Base-by-base conservation (phyloP, 2,329 filamentous ascomycete genomes). In the Calycina herbarum region DNA sequence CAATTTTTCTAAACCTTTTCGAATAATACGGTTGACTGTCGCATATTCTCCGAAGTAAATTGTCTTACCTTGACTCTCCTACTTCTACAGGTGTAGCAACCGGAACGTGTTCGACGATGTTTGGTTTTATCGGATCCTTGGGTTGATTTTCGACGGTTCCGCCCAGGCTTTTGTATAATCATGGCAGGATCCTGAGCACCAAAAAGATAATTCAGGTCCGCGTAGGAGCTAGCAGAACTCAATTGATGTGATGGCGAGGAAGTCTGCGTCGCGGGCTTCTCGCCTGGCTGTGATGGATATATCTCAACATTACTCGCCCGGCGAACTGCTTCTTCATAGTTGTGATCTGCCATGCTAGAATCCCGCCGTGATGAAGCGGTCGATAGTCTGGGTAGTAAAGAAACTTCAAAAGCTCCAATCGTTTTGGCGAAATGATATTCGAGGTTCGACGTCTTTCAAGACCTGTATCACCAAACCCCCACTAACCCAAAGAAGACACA, bases 31-130 rank as follows among this genome's bases (percentile, higher is more conserved):
- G 3, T 54, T 24, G 24, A 3, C 10, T 24, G 20, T 54, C 10
- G 10, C 13, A 54, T 5, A 27, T 27, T 54, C 13, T 27, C n/a
- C 6, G 20, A 24, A 27, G 20, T 24, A 24, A 24, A 29, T 20
- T 24, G n/a, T 27, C 48, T 27, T 80, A 88, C 87, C 83, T 90
- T 98, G 61, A 98, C 94, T 77, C 95, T 87, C 71, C 95, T 86
- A 73, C 89, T 89, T 66, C 95, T 86, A 78, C 95, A 99, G 58
- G 94, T 98, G 76, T 86, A 97, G 79, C 95, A 99, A 33, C 95
- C 95, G 69, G 93, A 97, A 72, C 95, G 86, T 56, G 95, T 98
- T 71, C 95, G 88, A 68, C 94, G 90, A 77, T 98, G 94, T 78
- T 98, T 98, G 71, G 96, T 90, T 74, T 73, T 69, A n/a, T 75